These are phyloP conservation scores for Quercus aquifolioides DNA, from an alignment of 306 rosid genomes.

Conservation along the genomic window DNA sequence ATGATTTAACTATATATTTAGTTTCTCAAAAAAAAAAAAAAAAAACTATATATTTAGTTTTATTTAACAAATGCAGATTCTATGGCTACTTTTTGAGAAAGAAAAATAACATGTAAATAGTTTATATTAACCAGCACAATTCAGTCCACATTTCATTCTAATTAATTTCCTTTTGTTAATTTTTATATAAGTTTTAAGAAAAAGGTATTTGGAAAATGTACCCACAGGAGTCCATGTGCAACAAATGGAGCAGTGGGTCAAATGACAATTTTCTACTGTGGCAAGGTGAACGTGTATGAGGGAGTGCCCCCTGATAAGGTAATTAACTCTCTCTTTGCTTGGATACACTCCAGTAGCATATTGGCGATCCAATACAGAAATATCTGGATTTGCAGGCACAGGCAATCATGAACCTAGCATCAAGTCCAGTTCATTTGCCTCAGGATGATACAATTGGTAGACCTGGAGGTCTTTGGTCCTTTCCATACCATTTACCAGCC, in stretches of 20 bases:
- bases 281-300: slow-evolving; percentile 96
- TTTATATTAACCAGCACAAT: background rate
- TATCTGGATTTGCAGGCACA: slow-evolving; percentile 81
- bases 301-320: slow-evolving; percentile 90
- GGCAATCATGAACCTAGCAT: slow-evolving; percentile 83
- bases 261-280: slow-evolving; percentile 94
- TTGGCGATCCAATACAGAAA: slow-evolving; percentile 34
- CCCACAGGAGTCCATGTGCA: slow-evolving; percentile 56
- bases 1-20: background rate
- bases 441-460: slow-evolving; percentile 51
- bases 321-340: slow-evolving; percentile 32
- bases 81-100: background rate
- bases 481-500: slow-evolving; percentile 43
- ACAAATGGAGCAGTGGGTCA: slow-evolving; percentile 54
- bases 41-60: background rate
- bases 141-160: background rate
- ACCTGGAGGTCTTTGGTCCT: slow-evolving; percentile 45
- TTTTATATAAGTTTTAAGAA: background rate
- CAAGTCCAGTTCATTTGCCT: slow-evolving; percentile 53
- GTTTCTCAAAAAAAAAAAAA: too few relatives aligned
- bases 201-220: slow-evolving; percentile 30
- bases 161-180: background rate
- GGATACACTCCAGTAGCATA: slow-evolving; percentile 26
- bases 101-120: slow-evolving; percentile 1
- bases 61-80: background rate